Evolutionary conservation across 129 eudicot species (phyloP), one percentile per base, ranked within the genome.

Genomic region (Tagetes patula): DNA sequence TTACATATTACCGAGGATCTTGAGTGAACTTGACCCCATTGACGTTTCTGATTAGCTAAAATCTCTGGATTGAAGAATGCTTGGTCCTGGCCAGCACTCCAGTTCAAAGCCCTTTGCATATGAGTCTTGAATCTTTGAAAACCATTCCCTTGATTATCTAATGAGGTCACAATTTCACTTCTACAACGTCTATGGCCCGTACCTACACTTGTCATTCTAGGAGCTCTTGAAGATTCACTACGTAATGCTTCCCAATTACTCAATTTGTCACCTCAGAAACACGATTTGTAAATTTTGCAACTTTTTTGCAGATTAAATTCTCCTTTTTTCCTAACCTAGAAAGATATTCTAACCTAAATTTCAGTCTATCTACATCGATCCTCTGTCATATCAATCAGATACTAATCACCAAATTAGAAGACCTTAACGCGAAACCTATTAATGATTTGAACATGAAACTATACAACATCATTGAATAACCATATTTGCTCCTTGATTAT

Each of bases 1-100:
- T 67, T 54, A 56, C 71, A 34, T 20, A 65, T 43, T 87, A 89
- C 98, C 96, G 54, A 65, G 75, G 89, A 48, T 40, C 55, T 84
- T 38, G 97, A 84, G 56, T 93, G 89, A 77, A 81, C 77, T 72
- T 87, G 92, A 84, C 83, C 84, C 98, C 98, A 89, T 80, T 89
- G 96, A 4, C 96, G 85, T 82, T 93, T 93, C 82, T 87, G 98
- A 75, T 93, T 79, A 42, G 98, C 92, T 81, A 93, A 74, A 62
- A 87, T 82, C 87, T 89, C 96, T 2, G 96, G 98, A 80, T 93
- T 85, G 65, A 90, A 90, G 81, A 72, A 75, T n/a, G 79, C 83
- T 65, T 87, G 84, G 11, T 87, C 91, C 43, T 80, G 82, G 75
- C 71, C 73, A 36, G 74, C 79, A 61, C 89, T 96, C 96, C 91